Base-by-base conservation (phyloP, 2,329 filamentous ascomycete species). In the Aspergillus hiratsukae region DNA sequence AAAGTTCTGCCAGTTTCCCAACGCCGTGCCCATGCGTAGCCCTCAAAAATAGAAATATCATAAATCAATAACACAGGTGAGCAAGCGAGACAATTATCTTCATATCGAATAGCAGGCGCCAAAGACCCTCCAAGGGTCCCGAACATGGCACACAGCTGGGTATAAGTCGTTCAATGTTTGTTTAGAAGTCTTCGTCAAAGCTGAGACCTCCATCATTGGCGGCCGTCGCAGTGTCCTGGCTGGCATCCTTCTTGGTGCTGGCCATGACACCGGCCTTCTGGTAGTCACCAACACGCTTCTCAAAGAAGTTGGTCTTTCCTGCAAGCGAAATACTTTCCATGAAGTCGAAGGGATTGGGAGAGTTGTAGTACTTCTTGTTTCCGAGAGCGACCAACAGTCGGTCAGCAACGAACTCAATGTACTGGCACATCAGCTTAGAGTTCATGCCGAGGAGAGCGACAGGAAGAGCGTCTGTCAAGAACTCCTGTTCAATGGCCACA, bases 301-400 rank as follows among this genome's bases (percentile, higher is more conserved):
- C 94, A 76, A 99, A 99, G 86, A 99, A 99, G 87, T 99, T 99
- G 75, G 94, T 99, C 89, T 99, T 99, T 78, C 94, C 94, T 52
- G 91, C 90, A 10, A 99, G 85, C 23, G 94, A 97, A 78, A 99
- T 99, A 80, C 96, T 97, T 84, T 99, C 94, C 94, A 99, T 99
- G 78, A 99, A 99, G 83, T 99, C 94, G 75, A 99, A 99, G 74
- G 94, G 94, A 81, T 99, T 99, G 75, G 87, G 85, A 27, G 88
- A 82, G 73, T 94, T 90, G 86, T 96, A 99, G 69, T 89, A 83
- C 83, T 97, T 97, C 68, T 89, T 84, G 78, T 97, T 97, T 70
- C 94, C 94, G 49, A 99, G 89, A 31, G 94, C 87, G 57, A 97
- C 81, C 37, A 99, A 85, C 37, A 99, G 88, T 68, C 94, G 90